These are phyloP conservation scores for Avena atlantica DNA, from an alignment of 176 grass and related monocot species.

Conservation along the genomic window DNA sequence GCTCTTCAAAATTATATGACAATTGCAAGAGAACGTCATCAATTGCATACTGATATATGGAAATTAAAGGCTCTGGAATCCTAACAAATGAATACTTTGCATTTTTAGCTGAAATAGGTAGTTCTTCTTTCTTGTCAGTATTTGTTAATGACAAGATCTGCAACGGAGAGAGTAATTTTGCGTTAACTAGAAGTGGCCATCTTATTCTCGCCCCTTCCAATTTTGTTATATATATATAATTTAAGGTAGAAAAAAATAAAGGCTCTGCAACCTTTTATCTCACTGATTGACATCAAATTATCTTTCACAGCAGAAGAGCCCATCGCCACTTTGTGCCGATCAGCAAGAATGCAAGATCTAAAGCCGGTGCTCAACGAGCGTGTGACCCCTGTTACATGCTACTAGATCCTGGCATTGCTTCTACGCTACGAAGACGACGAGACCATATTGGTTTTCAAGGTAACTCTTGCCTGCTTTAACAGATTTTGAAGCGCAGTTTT, in stretches of 20 bases:
- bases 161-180: slow-evolving; percentile 2
- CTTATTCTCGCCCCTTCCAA: background rate
- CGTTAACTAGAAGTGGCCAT: background rate
- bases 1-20: background rate
- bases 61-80: slow-evolving; percentile 22
- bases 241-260: background rate
- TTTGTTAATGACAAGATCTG: background rate
- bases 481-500: no score
- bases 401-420: slow-evolving; percentile 66
- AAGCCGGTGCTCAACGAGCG: background rate
- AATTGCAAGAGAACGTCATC: background rate
- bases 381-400: slow-evolving; percentile 61
- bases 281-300: background rate
- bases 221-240: background rate
- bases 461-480: slow-evolving; percentile 19
- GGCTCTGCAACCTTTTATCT: background rate
- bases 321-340: no score
- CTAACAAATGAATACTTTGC: background rate
- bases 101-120: background rate
- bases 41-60: slow-evolving; percentile 9
- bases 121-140: background rate
- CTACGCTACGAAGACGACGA: slow-evolving; percentile 53
- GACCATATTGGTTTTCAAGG: slow-evolving; percentile 58
- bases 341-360: no score
- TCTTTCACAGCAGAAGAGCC: no score